These are phyloP conservation scores for Podaxis sp. DNA, from an alignment of 768 basidiomycete species.

Conservation along the genomic window DNA sequence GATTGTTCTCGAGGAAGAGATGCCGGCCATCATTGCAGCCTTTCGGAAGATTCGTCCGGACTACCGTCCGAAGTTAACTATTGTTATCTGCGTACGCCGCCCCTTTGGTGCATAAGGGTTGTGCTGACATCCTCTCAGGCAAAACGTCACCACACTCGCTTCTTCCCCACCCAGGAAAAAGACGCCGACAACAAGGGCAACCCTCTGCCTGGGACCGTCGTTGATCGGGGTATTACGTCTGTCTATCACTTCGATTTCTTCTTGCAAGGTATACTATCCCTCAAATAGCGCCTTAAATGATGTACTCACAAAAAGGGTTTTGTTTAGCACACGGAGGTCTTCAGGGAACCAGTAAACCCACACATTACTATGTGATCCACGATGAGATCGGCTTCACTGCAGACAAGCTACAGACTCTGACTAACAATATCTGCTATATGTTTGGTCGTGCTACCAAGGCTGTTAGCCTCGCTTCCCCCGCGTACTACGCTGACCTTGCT, in stretches of 20 bases:
- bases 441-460: constrained; percentile 88
- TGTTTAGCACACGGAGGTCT: constrained; percentile 65
- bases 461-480: constrained; percentile 78
- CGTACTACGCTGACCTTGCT: constrained; percentile 77
- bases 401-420: constrained; percentile 69
- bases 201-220: constrained; percentile 74
- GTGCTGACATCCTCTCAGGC: constrained; percentile 27
- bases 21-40: constrained; percentile 60
- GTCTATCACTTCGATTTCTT: constrained; percentile 68
- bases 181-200: constrained; percentile 67
- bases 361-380: constrained; percentile 81
- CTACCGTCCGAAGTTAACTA: constrained; percentile 59
- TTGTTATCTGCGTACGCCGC: constrained; percentile 72
- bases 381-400: constrained; percentile 72
- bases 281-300: neutral
- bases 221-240: constrained; percentile 76
- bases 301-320: neutral
- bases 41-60: constrained; percentile 47
- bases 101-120: constrained; percentile 11
- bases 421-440: constrained; percentile 71
- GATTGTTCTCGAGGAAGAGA: constrained; percentile 59
- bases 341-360: constrained; percentile 71
- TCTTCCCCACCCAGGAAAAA: constrained; percentile 55
- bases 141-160: constrained; percentile 54
- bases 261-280: constrained; percentile 48